Evolutionary conservation across 208 protist genomes (phyloP).

Genomic region (Crithidia expoeki): DNA sequence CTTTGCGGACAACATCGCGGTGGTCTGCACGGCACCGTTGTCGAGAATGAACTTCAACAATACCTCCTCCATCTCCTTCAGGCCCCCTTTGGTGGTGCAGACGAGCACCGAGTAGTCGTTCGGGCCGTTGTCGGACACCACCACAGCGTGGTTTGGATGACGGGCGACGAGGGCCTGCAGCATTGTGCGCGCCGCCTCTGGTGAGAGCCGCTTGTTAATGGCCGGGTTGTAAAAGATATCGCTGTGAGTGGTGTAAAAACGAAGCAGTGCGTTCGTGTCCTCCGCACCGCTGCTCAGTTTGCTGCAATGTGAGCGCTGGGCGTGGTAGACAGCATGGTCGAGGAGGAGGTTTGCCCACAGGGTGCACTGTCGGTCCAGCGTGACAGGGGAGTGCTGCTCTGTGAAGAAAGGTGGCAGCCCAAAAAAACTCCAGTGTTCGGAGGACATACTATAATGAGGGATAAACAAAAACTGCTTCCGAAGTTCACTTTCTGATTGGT

Average conservation of each 20-base stretch:
- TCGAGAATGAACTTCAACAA: slow-evolving; percentile 81
- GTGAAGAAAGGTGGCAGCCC: slow-evolving; percentile 89
- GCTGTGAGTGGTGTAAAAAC: slow-evolving; percentile 71
- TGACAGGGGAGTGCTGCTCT: slow-evolving; percentile 62
- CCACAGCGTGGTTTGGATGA: slow-evolving; percentile 66
- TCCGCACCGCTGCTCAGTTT: neutral
- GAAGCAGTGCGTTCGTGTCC: slow-evolving; percentile 42
- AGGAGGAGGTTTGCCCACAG: slow-evolving; percentile 75
- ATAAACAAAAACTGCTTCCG: too few species aligned
- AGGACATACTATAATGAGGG: slow-evolving; percentile 29
- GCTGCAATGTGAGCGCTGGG: slow-evolving; percentile 17
- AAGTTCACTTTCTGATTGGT: too few species aligned
- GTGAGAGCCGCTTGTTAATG: slow-evolving; percentile 66
- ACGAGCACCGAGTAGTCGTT: slow-evolving; percentile 70
- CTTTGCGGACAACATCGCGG: slow-evolving; percentile 70
- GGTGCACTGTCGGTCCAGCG: slow-evolving; percentile 56
- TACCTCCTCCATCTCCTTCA: slow-evolving; percentile 69
- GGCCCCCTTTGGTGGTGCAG: slow-evolving; percentile 64
- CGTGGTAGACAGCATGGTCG: slow-evolving; percentile 81
- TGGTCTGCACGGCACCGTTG: slow-evolving; percentile 77
- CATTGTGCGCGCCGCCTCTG: slow-evolving; percentile 57
- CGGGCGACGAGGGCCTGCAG: slow-evolving; percentile 61
- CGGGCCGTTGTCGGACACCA: slow-evolving; percentile 38
- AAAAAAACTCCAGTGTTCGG: slow-evolving; percentile 82
- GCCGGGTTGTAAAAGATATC: slow-evolving; percentile 77